Conservation (phyloP, 2,329 filamentous ascomycete species). For the Xylaria sp. region DNA sequence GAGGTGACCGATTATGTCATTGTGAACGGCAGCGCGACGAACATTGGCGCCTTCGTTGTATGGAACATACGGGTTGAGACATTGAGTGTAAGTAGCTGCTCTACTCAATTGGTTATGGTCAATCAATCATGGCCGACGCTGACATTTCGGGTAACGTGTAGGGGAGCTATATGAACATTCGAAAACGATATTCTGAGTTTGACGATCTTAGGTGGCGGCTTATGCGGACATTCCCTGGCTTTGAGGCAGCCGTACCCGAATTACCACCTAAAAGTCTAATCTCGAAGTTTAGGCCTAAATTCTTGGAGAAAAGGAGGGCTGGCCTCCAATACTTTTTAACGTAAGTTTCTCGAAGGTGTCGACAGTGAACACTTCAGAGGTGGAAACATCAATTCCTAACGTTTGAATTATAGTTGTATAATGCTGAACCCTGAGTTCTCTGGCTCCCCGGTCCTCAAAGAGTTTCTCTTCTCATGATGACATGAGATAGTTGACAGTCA, state of each 20-base stretch:
- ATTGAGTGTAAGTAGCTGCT: constrained; percentile 70
- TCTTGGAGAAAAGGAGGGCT: constrained; percentile 84
- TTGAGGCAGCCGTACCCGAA: constrained; percentile 85
- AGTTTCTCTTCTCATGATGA: constrained; percentile 79
- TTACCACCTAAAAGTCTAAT: constrained; percentile 92
- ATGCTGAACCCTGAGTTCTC: constrained; percentile 94
- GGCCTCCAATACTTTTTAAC: constrained; percentile 94
- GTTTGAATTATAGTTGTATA: constrained; percentile 73
- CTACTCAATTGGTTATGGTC: constrained; percentile 2
- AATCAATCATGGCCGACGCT: constrained; percentile 4
- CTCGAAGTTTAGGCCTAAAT: constrained; percentile 84
- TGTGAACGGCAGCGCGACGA: constrained; percentile 66
- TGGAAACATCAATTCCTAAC: constrained; percentile 12
- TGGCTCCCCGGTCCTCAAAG: constrained; percentile 88
- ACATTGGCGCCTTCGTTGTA: constrained; percentile 89
- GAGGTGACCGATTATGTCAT: constrained; percentile 67
- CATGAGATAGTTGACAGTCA: constrained; percentile 4
- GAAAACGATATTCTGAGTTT: constrained; percentile 91
- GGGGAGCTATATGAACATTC: constrained; percentile 71
- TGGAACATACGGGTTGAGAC: constrained; percentile 93
- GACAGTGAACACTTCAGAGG: no score
- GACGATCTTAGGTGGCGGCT: constrained; percentile 81
- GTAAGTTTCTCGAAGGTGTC: constrained; percentile 61
- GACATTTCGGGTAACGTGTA: constrained; percentile 49
- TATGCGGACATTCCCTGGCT: constrained; percentile 82